Evolutionary conservation across 345 rosid species (phyloP), one percentile per base, ranked within the genome.

Genomic region (Orychophragmus violaceus): DNA sequence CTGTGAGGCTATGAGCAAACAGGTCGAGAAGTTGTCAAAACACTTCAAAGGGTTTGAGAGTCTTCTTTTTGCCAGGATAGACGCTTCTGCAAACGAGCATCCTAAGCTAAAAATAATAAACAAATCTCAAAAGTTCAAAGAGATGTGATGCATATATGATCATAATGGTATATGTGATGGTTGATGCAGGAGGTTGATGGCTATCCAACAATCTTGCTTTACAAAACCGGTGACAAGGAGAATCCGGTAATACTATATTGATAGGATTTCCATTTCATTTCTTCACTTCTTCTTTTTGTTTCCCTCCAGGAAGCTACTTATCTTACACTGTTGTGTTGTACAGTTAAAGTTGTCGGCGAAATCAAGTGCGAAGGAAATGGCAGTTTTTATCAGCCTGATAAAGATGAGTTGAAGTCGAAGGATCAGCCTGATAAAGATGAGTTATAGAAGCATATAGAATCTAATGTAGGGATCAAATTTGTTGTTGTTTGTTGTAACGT

Each of bases 21-120:
- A 93, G 66, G 64, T 90, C 0, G 96, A 90, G 80, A 90, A 86
- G 79, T 65, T 93, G 80, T 90, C 96, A 13, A 87, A 86, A 79
- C 96, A 93, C 83, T 93, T 90, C 68, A 86, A 85, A 76, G 86
- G 84, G 65, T 59, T 80, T 53, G 84, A 77, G 50, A 82, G 59
- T 76, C 69, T 87, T 23, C 83, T 86, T 44, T 71, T 89, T 67
- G 98, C 91, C 11, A 92, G 82, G 82, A 85, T 92, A 23, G 98
- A 93, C 71, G 97, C 88, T 76, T 80, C 96, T 64, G 79, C 81
- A 28, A 90, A 93, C 72, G 98, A 90, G 74, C 98, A 87, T 80
- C 96, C 91, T 32, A 90, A 86, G 63, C 70, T 93, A 51, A 78
- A 78, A 85, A 94, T 86, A 77, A 75, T 79, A 25, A 28, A 56